A percentile compares a stretch with the other conserved stretches of the same genome.
phyloP scores from a whole-genome alignment of 305 asterid species.

The Solanum chacoense region DNA sequence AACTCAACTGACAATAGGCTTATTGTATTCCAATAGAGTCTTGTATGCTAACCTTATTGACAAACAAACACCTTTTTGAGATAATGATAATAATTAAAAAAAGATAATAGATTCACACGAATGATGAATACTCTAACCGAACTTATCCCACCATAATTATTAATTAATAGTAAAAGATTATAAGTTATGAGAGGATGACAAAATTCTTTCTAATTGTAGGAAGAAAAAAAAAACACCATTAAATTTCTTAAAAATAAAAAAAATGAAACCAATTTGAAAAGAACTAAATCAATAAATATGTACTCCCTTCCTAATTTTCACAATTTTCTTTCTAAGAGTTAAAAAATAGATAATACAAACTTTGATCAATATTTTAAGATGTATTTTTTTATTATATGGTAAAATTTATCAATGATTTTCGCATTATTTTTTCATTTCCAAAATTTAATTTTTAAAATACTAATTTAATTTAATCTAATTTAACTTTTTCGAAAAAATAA shows the following conservation, averaged over 20 bases:
- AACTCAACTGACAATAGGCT: not conserved
- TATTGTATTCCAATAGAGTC: not conserved
- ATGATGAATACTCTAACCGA: not conserved
- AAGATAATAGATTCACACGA: not conserved
- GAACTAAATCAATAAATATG: not conserved
- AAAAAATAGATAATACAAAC: not conserved
- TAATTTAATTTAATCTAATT: too few relatives aligned
- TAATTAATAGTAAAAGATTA: not conserved
- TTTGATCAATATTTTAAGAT: not conserved
- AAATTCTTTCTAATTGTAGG: not conserved
- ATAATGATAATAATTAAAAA: not conserved
- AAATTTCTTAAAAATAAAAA: not conserved
- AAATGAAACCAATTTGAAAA: not conserved
- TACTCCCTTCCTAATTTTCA: not conserved
- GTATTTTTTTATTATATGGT: accelerated
- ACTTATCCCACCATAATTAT: not conserved
- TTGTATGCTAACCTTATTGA: not conserved
- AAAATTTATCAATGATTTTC: not conserved
- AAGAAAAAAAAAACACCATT: not conserved
- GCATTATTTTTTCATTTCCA: too few relatives aligned
- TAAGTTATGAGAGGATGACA: not conserved
- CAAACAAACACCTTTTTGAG: too few relatives aligned
- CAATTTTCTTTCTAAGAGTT: not conserved
- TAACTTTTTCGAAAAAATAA: too few relatives aligned
- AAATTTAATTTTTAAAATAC: too few relatives aligned